phyloP scores from a whole-genome alignment of 2,329 filamentous ascomycete genomes.

The Fusarium xyrophilum region DNA sequence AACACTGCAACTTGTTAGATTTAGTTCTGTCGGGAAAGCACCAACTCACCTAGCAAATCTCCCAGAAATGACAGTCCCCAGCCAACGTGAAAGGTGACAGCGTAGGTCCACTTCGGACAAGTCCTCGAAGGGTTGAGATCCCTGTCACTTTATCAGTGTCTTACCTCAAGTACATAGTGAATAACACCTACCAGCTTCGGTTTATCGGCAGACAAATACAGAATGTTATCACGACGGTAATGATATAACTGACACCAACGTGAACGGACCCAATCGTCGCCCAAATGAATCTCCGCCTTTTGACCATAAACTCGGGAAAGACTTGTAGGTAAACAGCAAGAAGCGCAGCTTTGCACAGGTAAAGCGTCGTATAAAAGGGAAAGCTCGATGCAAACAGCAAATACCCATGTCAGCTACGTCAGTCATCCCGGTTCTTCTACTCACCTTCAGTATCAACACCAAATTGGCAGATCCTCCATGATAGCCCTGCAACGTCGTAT shows the following conservation, averaged over 20 bases:
- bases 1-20: neutral
- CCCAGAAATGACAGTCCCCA: conserved; percentile 25
- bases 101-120: neutral
- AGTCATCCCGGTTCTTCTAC: rapidly evolving
- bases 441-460: conserved; percentile 12
- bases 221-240: neutral
- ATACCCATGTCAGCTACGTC: neutral
- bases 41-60: conserved; percentile 3
- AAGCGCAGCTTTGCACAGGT: conserved; percentile 33
- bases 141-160: neutral
- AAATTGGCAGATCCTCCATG: neutral
- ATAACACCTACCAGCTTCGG: conserved; percentile 8
- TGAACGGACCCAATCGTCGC: conserved; percentile 5
- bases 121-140: neutral
- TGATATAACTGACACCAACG: neutral
- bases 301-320: conserved; percentile 22
- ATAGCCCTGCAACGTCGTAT: conserved; percentile 10
- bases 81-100: conserved; percentile 10
- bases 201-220: conserved; percentile 1
- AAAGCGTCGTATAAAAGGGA: conserved; percentile 35
- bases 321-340: conserved; percentile 25
- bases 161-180: no score
- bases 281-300: conserved; percentile 21
- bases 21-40: rapidly evolving
- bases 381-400: conserved; percentile 20